Base-by-base conservation (phyloP, 352 stramenopile genomes). In the Peronospora farinosa region DNA sequence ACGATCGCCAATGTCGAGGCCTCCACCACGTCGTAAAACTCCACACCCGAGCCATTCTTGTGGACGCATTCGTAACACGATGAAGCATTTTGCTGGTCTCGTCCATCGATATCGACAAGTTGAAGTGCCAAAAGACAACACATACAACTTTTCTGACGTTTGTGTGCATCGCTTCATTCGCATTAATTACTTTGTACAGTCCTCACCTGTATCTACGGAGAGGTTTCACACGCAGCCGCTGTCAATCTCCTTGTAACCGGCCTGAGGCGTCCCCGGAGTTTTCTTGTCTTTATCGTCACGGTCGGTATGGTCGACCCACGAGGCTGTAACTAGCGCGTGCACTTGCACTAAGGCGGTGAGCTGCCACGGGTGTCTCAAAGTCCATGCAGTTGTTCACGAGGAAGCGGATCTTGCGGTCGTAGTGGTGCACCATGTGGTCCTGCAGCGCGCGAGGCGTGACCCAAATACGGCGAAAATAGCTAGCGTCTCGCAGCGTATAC, bases 391-490 rank as follows among this genome's bases (percentile, higher is more conserved):
- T 57, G 40, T 61, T 53, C 28, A 83, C 66, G 16, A 90, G 54
- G 38, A 68, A 72, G 19, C 62, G 56, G 42, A 90, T 84, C 56
- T 76, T 78, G 35, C 78, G 74, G 63, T 88, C 79, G 54, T 90
- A 90, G 54, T 90, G 79, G 50, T 90, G 76, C n/a, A 84, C 69
- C 68, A 90, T 82, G 62, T 90, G 79, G 48, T 90, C 79, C 46
- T 78, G 65, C 41, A 84, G 15, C 2, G 76, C 68, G 25, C 74
- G 79, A 2, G 71, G 54, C 23, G 66, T 90, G 40, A 82, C 65
- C 60, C 62, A 83, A 35, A 90, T 85, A 35, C 74, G 72, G 8
- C 78, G 76, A 49, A 90, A 90, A 50, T 81, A 77, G 39, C 65
- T 72, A 3, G 76, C 72, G 31, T 87, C 72, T 6, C 75, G 76